A percentile compares a stretch with the other conserved stretches of the same genome.
phyloP scores from a whole-genome alignment of 192 early-diverging fungal genomes.

The Lunasporangiospora selenospora region DNA sequence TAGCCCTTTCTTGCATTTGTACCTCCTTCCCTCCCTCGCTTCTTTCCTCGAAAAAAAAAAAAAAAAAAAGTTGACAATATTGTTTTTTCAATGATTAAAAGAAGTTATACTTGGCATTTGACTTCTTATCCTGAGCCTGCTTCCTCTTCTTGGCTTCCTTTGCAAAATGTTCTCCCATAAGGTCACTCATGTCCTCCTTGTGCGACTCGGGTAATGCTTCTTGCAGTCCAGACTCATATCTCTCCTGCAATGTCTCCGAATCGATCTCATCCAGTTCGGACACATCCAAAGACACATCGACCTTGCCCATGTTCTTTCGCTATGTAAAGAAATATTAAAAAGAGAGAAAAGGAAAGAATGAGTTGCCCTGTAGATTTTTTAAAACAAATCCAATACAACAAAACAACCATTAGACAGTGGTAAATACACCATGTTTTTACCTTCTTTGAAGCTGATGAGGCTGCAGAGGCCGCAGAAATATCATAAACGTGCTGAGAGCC shows the following conservation, averaged over 20 bases:
- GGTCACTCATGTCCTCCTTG: slow-evolving; percentile 86
- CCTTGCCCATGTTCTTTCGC: slow-evolving; percentile 67
- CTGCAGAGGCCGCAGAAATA: slow-evolving; percentile 58
- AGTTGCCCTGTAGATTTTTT: not conserved
- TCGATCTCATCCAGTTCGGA: slow-evolving; percentile 86
- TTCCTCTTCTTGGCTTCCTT: slow-evolving; percentile 75
- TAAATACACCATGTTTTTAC: slow-evolving; percentile 12
- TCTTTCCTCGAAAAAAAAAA: not conserved
- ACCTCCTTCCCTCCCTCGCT: not conserved
- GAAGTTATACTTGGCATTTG: slow-evolving; percentile 26
- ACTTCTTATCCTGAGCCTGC: slow-evolving; percentile 60
- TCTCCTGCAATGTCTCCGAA: slow-evolving; percentile 74
- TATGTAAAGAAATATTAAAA: slow-evolving; percentile 15
- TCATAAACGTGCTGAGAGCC: slow-evolving; percentile 94
- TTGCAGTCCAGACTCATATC: slow-evolving; percentile 77
- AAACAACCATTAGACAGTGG: slow-evolving; percentile 2
- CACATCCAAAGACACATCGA: slow-evolving; percentile 90
- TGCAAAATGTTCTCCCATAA: slow-evolving; percentile 85
- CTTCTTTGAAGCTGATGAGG: slow-evolving; percentile 53
- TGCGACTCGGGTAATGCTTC: slow-evolving; percentile 51
- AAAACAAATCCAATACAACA: not conserved
- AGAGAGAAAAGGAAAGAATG: not conserved
- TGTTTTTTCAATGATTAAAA: slow-evolving; percentile 17
- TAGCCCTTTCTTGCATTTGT: not conserved
- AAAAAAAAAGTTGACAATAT: not conserved